These are phyloP conservation scores for Sporothrix brasiliensis DNA, from an alignment of 2,329 filamentous ascomycete species.

Conservation along the genomic window DNA sequence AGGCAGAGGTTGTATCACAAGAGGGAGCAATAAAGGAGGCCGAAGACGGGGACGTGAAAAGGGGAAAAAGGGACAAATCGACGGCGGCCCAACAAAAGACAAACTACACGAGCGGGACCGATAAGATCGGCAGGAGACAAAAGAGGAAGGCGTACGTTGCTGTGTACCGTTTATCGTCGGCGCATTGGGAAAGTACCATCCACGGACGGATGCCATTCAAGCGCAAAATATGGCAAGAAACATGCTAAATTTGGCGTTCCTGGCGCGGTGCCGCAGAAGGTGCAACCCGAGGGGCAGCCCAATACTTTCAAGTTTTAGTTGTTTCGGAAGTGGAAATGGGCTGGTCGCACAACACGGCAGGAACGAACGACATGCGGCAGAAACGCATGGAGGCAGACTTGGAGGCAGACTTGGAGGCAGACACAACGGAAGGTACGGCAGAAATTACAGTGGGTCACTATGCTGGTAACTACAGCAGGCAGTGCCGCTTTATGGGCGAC, in stretches of 20 bases:
- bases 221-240: too few relatives aligned
- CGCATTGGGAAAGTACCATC: neutral
- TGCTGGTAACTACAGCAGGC: neutral
- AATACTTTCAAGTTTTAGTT: neutral
- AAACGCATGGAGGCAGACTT: conserved; percentile 3
- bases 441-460: conserved; percentile 3
- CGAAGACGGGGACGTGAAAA: neutral
- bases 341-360: neutral
- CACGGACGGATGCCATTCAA: neutral
- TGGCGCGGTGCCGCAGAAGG: conserved; percentile 7
- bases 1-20: neutral
- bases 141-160: conserved; percentile 4
- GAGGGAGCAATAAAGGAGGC: neutral
- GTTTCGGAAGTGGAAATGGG: neutral
- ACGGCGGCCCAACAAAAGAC: neutral
- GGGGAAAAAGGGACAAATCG: neutral
- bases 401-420: neutral
- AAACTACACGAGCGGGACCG: neutral
- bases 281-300: neutral
- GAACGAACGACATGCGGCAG: neutral
- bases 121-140: neutral
- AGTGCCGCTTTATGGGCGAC: neutral
- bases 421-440: conserved; percentile 4
- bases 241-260: neutral
- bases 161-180: neutral